These are phyloP conservation scores for Chytriomyces sp. DNA, from an alignment of 192 early-diverging fungal species.

Conservation along the genomic window DNA sequence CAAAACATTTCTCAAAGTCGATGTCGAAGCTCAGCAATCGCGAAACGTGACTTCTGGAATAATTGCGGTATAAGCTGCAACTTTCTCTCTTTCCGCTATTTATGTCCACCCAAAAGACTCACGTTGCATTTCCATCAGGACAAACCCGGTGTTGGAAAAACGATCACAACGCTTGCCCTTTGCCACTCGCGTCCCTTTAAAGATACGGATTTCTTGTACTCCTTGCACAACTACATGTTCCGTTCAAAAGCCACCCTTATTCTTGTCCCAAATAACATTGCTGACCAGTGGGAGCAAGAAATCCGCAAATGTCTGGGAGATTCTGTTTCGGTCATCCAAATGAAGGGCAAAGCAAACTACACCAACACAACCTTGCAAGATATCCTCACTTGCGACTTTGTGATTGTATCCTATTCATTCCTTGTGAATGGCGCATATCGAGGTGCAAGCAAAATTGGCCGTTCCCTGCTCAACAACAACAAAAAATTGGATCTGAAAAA, in stretches of 20 bases:
- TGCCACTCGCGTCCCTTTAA: slow-evolving; percentile 22
- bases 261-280: slow-evolving; percentile 27
- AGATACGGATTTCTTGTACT: not conserved
- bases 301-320: slow-evolving; percentile 32
- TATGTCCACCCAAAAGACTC: too few relatives aligned
- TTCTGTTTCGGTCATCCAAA: slow-evolving; percentile 9
- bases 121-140: not conserved
- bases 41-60: not conserved
- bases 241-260: slow-evolving; percentile 4
- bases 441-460: not conserved
- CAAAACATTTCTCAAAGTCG: too few relatives aligned
- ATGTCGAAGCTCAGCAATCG: not conserved
- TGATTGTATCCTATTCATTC: not conserved
- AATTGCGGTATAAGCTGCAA: too few relatives aligned
- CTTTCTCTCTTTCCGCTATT: not conserved
- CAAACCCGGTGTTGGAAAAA: slow-evolving; percentile 28
- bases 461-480: not conserved
- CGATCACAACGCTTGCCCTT: slow-evolving; percentile 24
- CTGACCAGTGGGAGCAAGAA: slow-evolving; percentile 25
- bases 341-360: slow-evolving; percentile 28
- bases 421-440: not conserved
- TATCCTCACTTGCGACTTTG: slow-evolving; percentile 13
- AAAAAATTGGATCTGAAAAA: not conserved
- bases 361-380: not conserved
- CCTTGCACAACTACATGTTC: not conserved